Base-by-base conservation (phyloP, 352 stramenopile genomes). In the Phytophthora tentaculata region DNA sequence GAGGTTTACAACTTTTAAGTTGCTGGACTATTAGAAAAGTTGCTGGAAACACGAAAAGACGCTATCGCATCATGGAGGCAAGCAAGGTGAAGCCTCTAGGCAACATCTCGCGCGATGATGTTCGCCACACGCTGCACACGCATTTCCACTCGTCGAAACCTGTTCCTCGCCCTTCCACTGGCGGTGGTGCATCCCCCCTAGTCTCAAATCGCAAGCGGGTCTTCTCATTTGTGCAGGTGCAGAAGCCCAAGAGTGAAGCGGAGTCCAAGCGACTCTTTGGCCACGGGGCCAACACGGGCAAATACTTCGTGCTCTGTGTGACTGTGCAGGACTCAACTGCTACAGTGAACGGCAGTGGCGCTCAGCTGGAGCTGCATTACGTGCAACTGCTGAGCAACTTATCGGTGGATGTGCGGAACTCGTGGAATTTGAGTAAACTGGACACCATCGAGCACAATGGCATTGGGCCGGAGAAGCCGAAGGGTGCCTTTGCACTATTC, bases 281-380 rank as follows among this genome's bases (percentile, higher is more conserved):
- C 2, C 61, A 73, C 23, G 61, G 63, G 39, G 56, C 65, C 44
- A 73, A 37, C 28, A 28, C 61, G 32, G 72, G 44, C 67, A 92
- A 86, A 61, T 80, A 79, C 55, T 92, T 89, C 57, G 84, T 92
- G 23, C 71, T 92, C 3, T 92, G 84, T 43, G 79, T 92, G 45
- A 88, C 81, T 0, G 64, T 80, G 3, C 80, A 89, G 47, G 82
- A 92, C 52, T 61, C 35, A 24, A 53, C 28, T 26, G n/a, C 29
- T 19, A n/a, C 52, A 39, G 19, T 52, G 29, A 37, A 17, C 28
- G 23, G 41, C 20, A 49, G 32, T 32, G 32, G 0, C 4, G 56
- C 29, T 1, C 72, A 64, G 44, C 37, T 75, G 50, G 78, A 87
- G 49, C 39, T 90, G 57, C 81, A 92, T 28, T 92, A 90, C 43